Evolutionary conservation across 441 rosid species (phyloP), one percentile per base, ranked within the genome.

Genomic region (Arabidopsis lyrata): DNA sequence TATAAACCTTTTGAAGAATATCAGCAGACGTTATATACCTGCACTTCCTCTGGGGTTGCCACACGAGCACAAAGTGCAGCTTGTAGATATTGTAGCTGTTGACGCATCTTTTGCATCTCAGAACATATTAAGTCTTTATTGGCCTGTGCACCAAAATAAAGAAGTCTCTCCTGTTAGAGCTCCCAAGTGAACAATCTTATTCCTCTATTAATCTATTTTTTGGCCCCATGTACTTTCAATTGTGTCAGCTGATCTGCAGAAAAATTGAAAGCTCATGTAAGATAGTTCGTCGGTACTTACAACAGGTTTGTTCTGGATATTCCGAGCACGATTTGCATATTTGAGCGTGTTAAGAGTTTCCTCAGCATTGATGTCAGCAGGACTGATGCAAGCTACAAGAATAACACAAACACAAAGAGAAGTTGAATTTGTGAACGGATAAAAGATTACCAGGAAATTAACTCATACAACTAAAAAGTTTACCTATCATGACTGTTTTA

Each of bases 401-500:
- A 68, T 35, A 48, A 61, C 59, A 61, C 16, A 24, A 47, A 45
- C 36, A 74, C 14, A 50, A 58, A 53, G 50, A 44, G 32, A 45
- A 76, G 2, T 70, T 16, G 34, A 22, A n/a, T 18, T 9, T 16
- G 10, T 14, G 13, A 66, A 69, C 14, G 58, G 60, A 57, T 73
- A 29, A 6, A 18, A 67, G 34, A 60, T 59, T 44, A 38, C 62
- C 55, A 50, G 63, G 36, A 11, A 48, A 50, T 41, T 16, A 22
- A 55, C 73, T 44, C n/a, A 59, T 38, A 57, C 56, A 45, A 20
- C 29, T 50, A 13, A 41, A 15, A 63, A 16, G 27, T 14, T 38
- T 86, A 93, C 99, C 99, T 83, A 95, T 93, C 99, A 95, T 95
- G 41, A 90, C 93, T 18, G 99, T 95, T 86, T 92, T 89, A 85